A percentile compares a stretch with the other conserved stretches of the same genome.
phyloP scores from a whole-genome alignment of 208 protist genomes.

The Trypanosoma congolense region DNA sequence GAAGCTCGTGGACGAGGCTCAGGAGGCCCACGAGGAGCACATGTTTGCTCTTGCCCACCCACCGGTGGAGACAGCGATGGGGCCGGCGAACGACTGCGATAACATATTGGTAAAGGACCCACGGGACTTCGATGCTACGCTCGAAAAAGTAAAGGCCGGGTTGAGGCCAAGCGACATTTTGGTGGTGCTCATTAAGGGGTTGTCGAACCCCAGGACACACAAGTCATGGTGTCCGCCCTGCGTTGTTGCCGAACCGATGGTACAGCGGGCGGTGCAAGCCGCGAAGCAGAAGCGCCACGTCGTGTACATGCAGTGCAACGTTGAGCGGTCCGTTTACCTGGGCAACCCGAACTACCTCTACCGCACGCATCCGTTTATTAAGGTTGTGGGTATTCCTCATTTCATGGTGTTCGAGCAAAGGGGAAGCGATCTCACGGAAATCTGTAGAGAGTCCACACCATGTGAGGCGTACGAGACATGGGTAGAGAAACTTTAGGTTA shows the following conservation, averaged over 20 bases:
- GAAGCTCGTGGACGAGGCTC: background rate
- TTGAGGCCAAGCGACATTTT: conserved; percentile 18
- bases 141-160: conserved; percentile 11
- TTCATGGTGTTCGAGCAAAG: conserved; percentile 17
- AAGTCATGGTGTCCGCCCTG: conserved; percentile 80
- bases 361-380: conserved; percentile 40
- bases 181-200: conserved; percentile 56
- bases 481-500: conserved; percentile 15
- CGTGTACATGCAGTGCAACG: conserved; percentile 51
- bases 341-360: conserved; percentile 60
- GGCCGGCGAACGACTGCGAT: conserved; percentile 13
- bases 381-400: conserved; percentile 17
- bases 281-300: conserved; percentile 32
- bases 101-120: conserved; percentile 18
- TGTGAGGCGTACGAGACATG: conserved; percentile 21
- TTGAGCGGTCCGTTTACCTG: conserved; percentile 61
- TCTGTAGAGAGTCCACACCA: conserved; percentile 10
- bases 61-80: conserved; percentile 18
- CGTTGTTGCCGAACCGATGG: conserved; percentile 39
- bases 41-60: conserved; percentile 14
- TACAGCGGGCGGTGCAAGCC: conserved; percentile 32
- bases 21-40: conserved; percentile 10
- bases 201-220: conserved; percentile 38
- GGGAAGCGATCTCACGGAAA: conserved; percentile 4
- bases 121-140: conserved; percentile 19